Evolutionary conservation across 768 basidiomycete species (phyloP), one percentile per base, ranked within the genome.

Genomic region (Mycena capillaripes): DNA sequence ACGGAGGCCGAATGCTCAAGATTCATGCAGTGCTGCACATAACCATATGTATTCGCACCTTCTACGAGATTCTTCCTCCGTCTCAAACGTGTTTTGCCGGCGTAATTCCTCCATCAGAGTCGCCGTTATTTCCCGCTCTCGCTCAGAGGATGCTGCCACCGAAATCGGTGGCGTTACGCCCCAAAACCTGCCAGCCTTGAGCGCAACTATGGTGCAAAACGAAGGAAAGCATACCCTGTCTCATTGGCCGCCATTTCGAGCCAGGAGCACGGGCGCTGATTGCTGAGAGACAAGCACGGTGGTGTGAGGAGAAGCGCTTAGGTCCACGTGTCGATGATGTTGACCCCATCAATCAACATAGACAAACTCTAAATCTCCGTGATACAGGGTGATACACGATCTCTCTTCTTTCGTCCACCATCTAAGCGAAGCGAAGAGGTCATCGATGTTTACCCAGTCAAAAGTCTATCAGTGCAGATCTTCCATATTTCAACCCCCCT

Each of bases 91-190:
- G 68, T 93, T 92, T 77, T 97, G 93, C 58, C 89, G 84, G 77
- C 91, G 88, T 36, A 98, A 87, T 81, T 99, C 97, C 69, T 95
- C 92, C 93, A 98, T 95, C 55, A 99, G 85, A 6, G 94, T 92
- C 27, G 84, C 78, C 0, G 95, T 96, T 21, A 96, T 93, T 80
- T 94, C 93, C 78, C 91, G 92, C 82, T 96, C 95, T 75, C 91
- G 87, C 71, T 90, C 87, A 53, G 81, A 93, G 17, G 95, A 96
- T 75, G 92, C 91, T 34, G 81, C 84, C 36, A 88, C 89, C 42
- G 95, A 92, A 77, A 97, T 96, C 59, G 96, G 96, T 34, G 92
- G 92, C 12, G 95, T 96, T 25, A 96, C 94, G 68, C 95, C 95
- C 59, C 92, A 85, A 81, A 88, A 92, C 76, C 94, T 95, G 80